phyloP scores from a whole-genome alignment of 805 yeast species.

The Kodamaea laetipori region DNA sequence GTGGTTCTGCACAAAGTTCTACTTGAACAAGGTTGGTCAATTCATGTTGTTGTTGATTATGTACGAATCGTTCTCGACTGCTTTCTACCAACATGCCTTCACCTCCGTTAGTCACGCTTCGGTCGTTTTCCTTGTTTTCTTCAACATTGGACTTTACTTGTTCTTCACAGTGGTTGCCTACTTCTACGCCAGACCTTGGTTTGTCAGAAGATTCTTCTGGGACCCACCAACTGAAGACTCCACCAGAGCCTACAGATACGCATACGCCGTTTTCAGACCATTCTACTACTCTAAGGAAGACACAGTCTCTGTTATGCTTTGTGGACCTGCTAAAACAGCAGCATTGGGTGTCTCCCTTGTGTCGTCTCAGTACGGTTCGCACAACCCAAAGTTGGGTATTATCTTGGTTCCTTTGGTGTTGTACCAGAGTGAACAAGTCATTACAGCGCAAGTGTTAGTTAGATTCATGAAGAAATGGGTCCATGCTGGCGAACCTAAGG shows the following conservation, averaged over 20 bases:
- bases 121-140: slow-evolving; percentile 75
- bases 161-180: slow-evolving; percentile 71
- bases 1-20: slow-evolving; percentile 58
- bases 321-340: slow-evolving; percentile 94
- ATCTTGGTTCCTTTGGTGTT: slow-evolving; percentile 80
- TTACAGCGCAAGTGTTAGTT: slow-evolving; percentile 74
- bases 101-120: slow-evolving; percentile 66
- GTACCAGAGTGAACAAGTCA: slow-evolving; percentile 85
- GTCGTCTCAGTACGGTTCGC: slow-evolving; percentile 75
- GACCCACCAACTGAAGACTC: slow-evolving; percentile 50
- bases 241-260: slow-evolving; percentile 45
- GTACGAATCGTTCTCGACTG: slow-evolving; percentile 82
- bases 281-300: slow-evolving; percentile 72
- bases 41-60: slow-evolving; percentile 76
- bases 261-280: slow-evolving; percentile 53
- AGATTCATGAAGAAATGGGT: slow-evolving; percentile 73
- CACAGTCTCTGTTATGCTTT: slow-evolving; percentile 76
- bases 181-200: slow-evolving; percentile 60
- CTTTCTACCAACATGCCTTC: slow-evolving; percentile 82
- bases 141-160: slow-evolving; percentile 77
- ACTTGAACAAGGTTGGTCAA: slow-evolving; percentile 71
- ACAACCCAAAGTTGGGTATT: slow-evolving; percentile 63
- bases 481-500: slow-evolving; percentile 27
- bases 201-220: slow-evolving; percentile 44
- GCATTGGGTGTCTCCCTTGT: slow-evolving; percentile 85